Base-by-base conservation (phyloP, 2,329 filamentous ascomycete species). In the Knoxdaviesia proteae region DNA sequence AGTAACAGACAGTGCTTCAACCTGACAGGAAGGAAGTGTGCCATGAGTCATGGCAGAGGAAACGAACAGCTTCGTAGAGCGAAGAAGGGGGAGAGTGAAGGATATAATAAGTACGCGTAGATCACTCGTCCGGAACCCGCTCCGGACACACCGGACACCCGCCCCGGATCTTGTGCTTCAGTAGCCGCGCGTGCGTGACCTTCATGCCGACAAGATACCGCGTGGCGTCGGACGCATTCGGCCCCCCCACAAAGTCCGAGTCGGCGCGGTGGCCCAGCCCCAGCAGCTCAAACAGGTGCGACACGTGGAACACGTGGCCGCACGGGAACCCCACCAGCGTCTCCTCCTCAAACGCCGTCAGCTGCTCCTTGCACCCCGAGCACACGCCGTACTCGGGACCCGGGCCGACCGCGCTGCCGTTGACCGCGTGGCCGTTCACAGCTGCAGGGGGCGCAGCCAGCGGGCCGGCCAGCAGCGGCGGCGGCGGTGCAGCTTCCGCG, bases 291-390 rank as follows among this genome's bases (percentile, higher is more conserved):
- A 88, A 58, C 11, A 90, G 60, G 52, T 87, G 84, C 4, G 69
- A 67, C 2, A 87, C 65, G 52, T 92, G 84, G 55, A 82, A 90
- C 31, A 84, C 76, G 54, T 90, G 83, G 0, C 82, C 80, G 53
- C 84, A 92, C 1, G 78, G 76, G 54, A 88, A 90, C 4, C 82
- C 83, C 5, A 88, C 69, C 3, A 92, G 62, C 0, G 80, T 80
- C 54, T 87, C 79, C 50, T 61, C 67, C 53, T 84, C 80, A 58
- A 64, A 66, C 50, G 71, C 70, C 0, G 62, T 63, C 45, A 79
- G 77, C 1, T 68, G 54, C 47, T 68, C 65, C 20, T 20, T 20
- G 20, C 20, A 20, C 20, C 20, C 20, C 20, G 20, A 20, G 20
- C 20, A 20, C 20, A 20, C 20, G 20, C 20, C 20, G 20, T 20